phyloP scores from a whole-genome alignment of 139 green algal genomes.

The Chlorella sp. region DNA sequence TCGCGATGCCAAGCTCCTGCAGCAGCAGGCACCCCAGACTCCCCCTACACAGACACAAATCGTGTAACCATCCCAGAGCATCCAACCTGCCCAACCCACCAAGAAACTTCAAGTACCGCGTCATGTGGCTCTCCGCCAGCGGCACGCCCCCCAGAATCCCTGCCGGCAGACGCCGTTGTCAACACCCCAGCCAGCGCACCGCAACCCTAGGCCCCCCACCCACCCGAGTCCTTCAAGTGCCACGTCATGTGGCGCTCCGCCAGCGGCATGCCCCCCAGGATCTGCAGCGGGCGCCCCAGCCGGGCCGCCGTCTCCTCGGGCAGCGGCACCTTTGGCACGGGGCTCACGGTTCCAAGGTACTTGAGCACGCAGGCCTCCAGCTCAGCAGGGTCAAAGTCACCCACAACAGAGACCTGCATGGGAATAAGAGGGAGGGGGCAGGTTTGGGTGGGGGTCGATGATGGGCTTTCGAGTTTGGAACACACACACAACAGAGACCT shows the following conservation, averaged over 20 bases:
- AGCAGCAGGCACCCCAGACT: no score
- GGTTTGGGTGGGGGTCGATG: not conserved
- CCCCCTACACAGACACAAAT: no score
- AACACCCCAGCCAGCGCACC: no score
- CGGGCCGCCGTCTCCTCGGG: not conserved
- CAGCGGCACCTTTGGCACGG: slow-evolving; percentile 17
- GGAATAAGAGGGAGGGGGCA: not conserved
- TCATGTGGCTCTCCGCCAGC: slow-evolving; percentile 54
- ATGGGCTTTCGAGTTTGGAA: not conserved
- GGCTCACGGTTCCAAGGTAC: slow-evolving; percentile 78
- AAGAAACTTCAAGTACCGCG: slow-evolving; percentile 77
- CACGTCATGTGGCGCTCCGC: slow-evolving; percentile 64
- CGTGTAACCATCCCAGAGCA: no score
- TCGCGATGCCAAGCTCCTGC: no score
- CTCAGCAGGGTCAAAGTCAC: slow-evolving; percentile 86
- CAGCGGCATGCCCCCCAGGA: slow-evolving; percentile 49
- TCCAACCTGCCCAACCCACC: slow-evolving; percentile 6
- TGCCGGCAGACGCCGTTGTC: no score
- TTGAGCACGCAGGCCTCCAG: slow-evolving; percentile 50
- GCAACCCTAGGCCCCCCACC: not conserved
- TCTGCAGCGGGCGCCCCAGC: slow-evolving; percentile 9
- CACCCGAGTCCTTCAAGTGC: slow-evolving; percentile 74
- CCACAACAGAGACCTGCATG: slow-evolving; percentile 75
- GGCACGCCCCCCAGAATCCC: slow-evolving; percentile 50
- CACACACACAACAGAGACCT: slow-evolving; percentile 84